These are phyloP conservation scores for Salix udensis DNA, from an alignment of 345 rosid genomes.

Conservation along the genomic window DNA sequence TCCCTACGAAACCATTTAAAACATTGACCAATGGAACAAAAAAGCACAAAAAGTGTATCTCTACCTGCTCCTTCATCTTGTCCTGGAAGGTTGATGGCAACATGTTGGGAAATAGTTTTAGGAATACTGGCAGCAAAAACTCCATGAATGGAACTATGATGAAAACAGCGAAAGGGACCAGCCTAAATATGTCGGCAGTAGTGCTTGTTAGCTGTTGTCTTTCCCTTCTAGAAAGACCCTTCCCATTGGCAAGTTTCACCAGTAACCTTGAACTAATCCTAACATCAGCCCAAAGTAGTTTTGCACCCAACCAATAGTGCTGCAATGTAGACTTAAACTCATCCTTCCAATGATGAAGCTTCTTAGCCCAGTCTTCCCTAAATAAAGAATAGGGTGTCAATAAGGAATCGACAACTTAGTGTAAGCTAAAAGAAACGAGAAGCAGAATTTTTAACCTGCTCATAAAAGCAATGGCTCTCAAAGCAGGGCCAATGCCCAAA, in stretches of 20 bases:
- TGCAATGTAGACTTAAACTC: slow-evolving; percentile 84
- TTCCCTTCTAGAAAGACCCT: slow-evolving; percentile 93
- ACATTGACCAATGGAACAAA: neutral
- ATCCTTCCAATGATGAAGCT: slow-evolving; percentile 79
- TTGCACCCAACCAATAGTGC: slow-evolving; percentile 91
- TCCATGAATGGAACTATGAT: slow-evolving; percentile 97
- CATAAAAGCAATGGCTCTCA: slow-evolving; percentile 90
- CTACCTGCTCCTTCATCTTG: slow-evolving; percentile 97
- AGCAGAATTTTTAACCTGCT: slow-evolving; percentile 57
- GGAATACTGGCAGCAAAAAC: slow-evolving; percentile 86
- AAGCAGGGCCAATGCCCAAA: slow-evolving; percentile 85
- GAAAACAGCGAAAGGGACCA: slow-evolving; percentile 89
- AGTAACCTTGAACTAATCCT: slow-evolving; percentile 83
- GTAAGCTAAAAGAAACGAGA: slow-evolving; percentile 15
- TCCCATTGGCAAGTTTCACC: slow-evolving; percentile 80
- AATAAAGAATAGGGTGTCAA: slow-evolving; percentile 16
- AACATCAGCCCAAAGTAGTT: slow-evolving; percentile 85
- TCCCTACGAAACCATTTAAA: neutral
- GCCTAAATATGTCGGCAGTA: slow-evolving; percentile 87
- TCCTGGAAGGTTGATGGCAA: slow-evolving; percentile 97
- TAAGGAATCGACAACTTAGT: slow-evolving; percentile 4
- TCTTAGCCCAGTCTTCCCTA: slow-evolving; percentile 96
- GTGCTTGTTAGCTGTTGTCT: slow-evolving; percentile 85
- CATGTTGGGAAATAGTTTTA: slow-evolving; percentile 90
- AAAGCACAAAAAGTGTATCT: slow-evolving; percentile 7